phyloP scores from a whole-genome alignment of 2,329 filamentous ascomycete genomes.

The Chaetomium globosum region DNA sequence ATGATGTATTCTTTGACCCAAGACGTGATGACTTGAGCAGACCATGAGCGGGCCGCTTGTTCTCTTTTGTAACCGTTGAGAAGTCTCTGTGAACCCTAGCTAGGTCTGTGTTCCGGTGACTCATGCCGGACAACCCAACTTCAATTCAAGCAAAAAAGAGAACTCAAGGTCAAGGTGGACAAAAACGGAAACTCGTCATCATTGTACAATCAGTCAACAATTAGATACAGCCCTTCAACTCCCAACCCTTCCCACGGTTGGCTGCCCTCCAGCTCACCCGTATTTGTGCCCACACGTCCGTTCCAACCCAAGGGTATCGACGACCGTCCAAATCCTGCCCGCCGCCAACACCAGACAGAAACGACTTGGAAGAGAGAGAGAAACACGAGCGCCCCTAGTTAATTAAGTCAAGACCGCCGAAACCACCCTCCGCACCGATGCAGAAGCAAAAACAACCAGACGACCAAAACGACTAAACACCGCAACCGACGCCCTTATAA shows the following conservation, averaged over 20 bases:
- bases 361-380: background rate
- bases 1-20: background rate
- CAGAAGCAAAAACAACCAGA: background rate
- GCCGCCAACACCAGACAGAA: constrained; percentile 10
- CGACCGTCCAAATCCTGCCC: constrained; percentile 14
- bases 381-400: background rate
- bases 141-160: background rate
- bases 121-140: constrained; percentile 12
- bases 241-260: background rate
- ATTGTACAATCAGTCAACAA: constrained; percentile 4
- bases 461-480: background rate
- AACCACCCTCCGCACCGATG: background rate
- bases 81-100: background rate
- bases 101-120: background rate
- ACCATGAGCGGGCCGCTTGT: background rate
- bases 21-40: too few species aligned
- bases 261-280: background rate
- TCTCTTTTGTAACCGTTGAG: background rate
- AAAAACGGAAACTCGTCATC: background rate
- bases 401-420: background rate
- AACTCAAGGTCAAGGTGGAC: background rate
- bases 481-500: background rate
- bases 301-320: constrained; percentile 10
- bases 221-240: constrained; percentile 10
- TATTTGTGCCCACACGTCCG: constrained; percentile 1